Evolutionary conservation across 768 basidiomycete species (phyloP), one percentile per base, ranked within the genome.

Genomic region (Rhodotorula diobovata): DNA sequence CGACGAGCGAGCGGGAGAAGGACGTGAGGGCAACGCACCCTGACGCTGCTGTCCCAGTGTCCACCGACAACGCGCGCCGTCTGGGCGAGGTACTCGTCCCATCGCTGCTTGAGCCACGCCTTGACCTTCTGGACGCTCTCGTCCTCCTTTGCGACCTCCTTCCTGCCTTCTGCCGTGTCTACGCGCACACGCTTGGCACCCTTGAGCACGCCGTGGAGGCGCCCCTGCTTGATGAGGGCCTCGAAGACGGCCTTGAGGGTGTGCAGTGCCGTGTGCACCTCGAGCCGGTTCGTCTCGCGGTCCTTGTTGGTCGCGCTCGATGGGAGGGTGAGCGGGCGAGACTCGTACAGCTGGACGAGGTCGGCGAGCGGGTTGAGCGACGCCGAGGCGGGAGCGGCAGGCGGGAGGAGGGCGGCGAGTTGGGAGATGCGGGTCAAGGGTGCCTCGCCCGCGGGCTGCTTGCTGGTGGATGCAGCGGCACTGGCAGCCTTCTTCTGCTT

Each of bases 71-170:
- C 79, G 4, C 87, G 86, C 25, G 84, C 84, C 59, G 96, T 82
- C 59, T 90, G 84, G 41, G 86, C 85, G 55, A 87, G 84, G 80
- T 89, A 97, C 4, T 84, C 81, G 63, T 88, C 85, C 61, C 94
- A 81, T 54, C 87, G 83, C 70, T 88, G 90, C 84, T 87, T 86
- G 61, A 93, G 81, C 94, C 94, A 97, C 35, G 83, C 82, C 72
- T 74, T 70, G 54, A 76, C 89, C 20, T 83, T 79, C 69, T 83
- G 83, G 28, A 85, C 83, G 75, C 86, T 86, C 51, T 85, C 84
- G 25, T 84, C 85, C 37, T 86, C 87, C 58, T 64, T 68, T 15
- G 68, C 68, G 5, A 50, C 32, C n/a, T 46, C 55, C 50, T 57
- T 58, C n/a, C 35, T 34, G 8, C 55, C 66, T 23, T 70, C 71